phyloP scores from a whole-genome alignment of 441 rosid species.

The Euphorbia corollata region DNA sequence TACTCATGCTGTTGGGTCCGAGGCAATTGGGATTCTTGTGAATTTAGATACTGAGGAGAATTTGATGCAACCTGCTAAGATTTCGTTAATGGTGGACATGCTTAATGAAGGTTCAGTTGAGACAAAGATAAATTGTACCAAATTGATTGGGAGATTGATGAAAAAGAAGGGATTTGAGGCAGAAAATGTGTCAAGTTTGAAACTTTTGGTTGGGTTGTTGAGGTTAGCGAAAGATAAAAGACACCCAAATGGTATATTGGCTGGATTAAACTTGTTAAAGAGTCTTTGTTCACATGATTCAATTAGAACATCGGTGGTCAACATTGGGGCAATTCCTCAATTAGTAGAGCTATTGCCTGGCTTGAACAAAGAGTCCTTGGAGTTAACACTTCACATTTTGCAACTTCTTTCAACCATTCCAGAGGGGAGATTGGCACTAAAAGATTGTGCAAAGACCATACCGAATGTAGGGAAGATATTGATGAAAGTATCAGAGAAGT shows the following conservation, averaged over 20 bases:
- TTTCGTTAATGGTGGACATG: slow-evolving; percentile 75
- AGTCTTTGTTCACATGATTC: slow-evolving; percentile 46
- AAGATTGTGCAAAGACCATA: slow-evolving; percentile 56
- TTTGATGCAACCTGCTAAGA: slow-evolving; percentile 70
- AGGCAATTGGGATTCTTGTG: slow-evolving; percentile 67
- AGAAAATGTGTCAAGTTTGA: slow-evolving; percentile 53
- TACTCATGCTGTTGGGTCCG: slow-evolving; percentile 78
- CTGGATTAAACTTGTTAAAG: slow-evolving; percentile 55
- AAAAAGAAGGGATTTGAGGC: slow-evolving; percentile 52
- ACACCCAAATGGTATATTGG: slow-evolving; percentile 44
- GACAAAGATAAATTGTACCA: slow-evolving; percentile 68
- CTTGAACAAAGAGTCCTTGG: slow-evolving; percentile 56
- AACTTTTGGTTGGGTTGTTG: slow-evolving; percentile 70
- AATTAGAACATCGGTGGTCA: slow-evolving; percentile 48
- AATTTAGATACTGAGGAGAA: slow-evolving; percentile 53
- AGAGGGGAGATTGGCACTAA: slow-evolving; percentile 63
- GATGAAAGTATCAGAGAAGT: slow-evolving; percentile 71
- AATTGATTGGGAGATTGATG: slow-evolving; percentile 49
- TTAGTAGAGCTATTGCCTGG: slow-evolving; percentile 55
- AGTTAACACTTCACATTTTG: slow-evolving; percentile 51
- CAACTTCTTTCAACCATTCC: slow-evolving; percentile 45
- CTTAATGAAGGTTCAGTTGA: slow-evolving; percentile 77
- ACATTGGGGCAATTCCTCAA: slow-evolving; percentile 63
- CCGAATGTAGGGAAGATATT: slow-evolving; percentile 50
- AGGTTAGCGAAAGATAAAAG: slow-evolving; percentile 69